Evolutionary conservation across 106 monocot species (phyloP).

Genomic region (Agapanthus africanus): DNA sequence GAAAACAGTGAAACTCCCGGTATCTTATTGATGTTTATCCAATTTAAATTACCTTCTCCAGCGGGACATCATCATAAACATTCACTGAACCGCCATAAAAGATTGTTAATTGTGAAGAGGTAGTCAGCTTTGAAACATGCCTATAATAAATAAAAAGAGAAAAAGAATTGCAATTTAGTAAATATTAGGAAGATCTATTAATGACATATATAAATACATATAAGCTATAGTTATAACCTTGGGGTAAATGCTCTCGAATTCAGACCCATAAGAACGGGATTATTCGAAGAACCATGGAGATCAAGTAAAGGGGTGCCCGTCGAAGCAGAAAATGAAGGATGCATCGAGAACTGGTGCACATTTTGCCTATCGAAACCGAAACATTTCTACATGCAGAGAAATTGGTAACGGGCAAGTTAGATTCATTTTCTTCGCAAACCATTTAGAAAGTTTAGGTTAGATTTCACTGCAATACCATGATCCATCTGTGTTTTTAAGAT

Average conservation of each 20-base stretch:
- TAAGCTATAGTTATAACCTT: constrained; percentile 27
- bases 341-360: constrained; percentile 18
- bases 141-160: constrained; percentile 14
- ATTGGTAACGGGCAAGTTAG: neutral
- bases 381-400: constrained; percentile 15
- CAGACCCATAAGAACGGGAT: constrained; percentile 12
- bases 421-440: neutral
- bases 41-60: constrained; percentile 82
- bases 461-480: too few relatives aligned
- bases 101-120: constrained; percentile 55
- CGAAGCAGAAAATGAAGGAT: constrained; percentile 17
- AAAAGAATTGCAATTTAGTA: neutral
- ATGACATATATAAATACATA: neutral
- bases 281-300: constrained; percentile 23
- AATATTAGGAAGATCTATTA: neutral
- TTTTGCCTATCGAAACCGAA: constrained; percentile 24
- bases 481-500: too few relatives aligned
- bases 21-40: too few relatives aligned
- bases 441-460: too few relatives aligned
- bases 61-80: constrained; percentile 58
- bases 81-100: constrained; percentile 65
- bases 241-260: constrained; percentile 26
- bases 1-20: too few relatives aligned
- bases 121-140: constrained; percentile 16
- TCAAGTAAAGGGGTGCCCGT: constrained; percentile 31